Evolutionary conservation across 2,329 filamentous ascomycete species (phyloP), one percentile per base, ranked within the genome.

Genomic region (Pseudocercospora cruenta): DNA sequence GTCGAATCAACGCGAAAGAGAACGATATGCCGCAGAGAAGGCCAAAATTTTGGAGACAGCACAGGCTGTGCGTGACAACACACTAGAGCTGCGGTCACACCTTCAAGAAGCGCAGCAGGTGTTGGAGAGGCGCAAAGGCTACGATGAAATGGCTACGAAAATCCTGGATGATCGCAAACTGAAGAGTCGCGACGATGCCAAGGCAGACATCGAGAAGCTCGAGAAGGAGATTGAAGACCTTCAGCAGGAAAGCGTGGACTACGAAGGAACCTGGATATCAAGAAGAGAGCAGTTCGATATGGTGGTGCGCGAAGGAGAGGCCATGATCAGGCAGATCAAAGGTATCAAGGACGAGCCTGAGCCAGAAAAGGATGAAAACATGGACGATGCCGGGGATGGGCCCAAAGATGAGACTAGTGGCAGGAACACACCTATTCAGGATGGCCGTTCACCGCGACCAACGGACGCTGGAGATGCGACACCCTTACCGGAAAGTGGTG

Each of bases 341-440:
- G 94, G 97, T 75, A 94, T 97, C 83, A 96, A 97, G 81, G 94
- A 97, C 78, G 93, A 97, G 80, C 92, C 95, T 0, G 93, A 97
- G 80, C 85, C 92, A 49, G 87, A 93, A 62, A 93, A 96, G 78
- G 93, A 92, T 31, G 84, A 90, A 71, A 88, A 89, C 26, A 81
- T 80, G 78, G 81, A 80, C 67, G 80, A 80, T 57, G 78, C 78
- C 16, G 79, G 78, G 36, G 78, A 78, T 24, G 78, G 76, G 3
- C 76, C 58, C 51, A 71, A 82, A 61, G 78, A 73, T 14, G 80
- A 82, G 53, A 79, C 78, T 24, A 84, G 82, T 71, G 75, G 77
- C 54, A 76, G 78, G 33, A 82, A 80, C 14, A 83, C 82, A n/a
- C 82, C 82, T 6, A 76, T 78, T 31, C 78, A 79, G 4, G 82